Percentiles rank a stretch among this genome's conserved stretches.
Conservation (phyloP, 179 eudicot species). For the Actinidia polygama region DNA sequence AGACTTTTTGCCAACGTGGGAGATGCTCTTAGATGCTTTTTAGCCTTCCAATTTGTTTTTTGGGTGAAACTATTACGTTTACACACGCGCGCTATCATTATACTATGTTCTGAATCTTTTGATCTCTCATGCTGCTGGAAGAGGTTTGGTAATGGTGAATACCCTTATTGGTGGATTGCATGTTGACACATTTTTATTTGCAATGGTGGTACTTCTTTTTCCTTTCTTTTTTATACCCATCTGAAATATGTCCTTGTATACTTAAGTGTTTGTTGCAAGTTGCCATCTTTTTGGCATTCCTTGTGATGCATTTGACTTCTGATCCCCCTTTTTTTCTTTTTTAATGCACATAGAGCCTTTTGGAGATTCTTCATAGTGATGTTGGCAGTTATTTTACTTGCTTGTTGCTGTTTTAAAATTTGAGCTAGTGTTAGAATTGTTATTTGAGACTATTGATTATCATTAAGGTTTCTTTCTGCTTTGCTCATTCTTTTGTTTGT, state of each 20-base stretch:
- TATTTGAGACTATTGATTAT: neutral
- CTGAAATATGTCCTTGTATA: neutral
- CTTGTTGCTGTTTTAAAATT: constrained; percentile 2
- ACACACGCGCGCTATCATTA: too few relatives aligned
- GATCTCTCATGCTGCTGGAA: neutral
- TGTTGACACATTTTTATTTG: too few relatives aligned
- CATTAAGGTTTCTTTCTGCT: neutral
- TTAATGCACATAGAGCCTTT: neutral
- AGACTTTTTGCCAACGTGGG: too few relatives aligned
- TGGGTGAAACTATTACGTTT: neutral
- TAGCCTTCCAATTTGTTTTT: neutral
- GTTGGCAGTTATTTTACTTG: neutral
- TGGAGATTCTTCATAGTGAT: neutral
- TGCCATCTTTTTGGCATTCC: neutral
- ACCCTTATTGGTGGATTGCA: neutral
- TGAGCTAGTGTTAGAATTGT: neutral
- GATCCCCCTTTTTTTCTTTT: neutral
- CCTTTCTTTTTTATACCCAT: neutral
- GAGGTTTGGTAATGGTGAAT: neutral
- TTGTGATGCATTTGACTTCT: neutral
- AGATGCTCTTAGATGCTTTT: neutral
- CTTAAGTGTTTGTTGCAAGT: neutral
- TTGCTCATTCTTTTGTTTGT: neutral
- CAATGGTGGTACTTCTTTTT: too few relatives aligned
- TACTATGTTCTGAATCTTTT: neutral